These are phyloP conservation scores for Fusarium luffae DNA, from an alignment of 2,329 filamentous ascomycete species.

Conservation along the genomic window DNA sequence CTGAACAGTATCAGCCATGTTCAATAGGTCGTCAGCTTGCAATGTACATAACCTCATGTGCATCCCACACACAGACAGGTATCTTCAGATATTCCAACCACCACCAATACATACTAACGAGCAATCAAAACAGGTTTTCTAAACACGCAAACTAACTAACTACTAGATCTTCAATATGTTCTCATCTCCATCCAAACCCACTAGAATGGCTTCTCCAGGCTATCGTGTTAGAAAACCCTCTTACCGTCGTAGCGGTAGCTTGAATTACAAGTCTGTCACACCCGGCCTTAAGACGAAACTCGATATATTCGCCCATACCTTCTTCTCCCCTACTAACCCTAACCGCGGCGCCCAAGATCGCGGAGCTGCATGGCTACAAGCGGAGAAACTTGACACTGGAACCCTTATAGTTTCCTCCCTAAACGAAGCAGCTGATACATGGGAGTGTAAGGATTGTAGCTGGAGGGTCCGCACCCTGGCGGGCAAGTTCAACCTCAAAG, in stretches of 20 bases:
- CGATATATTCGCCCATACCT: conserved; percentile 3
- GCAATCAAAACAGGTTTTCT: neutral
- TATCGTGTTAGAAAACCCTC: neutral
- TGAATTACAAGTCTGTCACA: neutral
- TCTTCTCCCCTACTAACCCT: neutral
- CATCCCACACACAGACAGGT: no score
- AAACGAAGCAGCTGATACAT: conserved; percentile 6
- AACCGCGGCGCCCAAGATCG: neutral
- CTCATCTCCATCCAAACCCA: neutral
- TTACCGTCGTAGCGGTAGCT: neutral
- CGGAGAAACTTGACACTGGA: conserved; percentile 5
- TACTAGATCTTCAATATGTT: neutral
- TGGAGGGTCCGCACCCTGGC: conserved; percentile 10
- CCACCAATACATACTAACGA: neutral
- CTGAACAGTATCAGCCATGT: neutral
- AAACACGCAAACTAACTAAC: neutral
- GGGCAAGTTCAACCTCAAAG: neutral
- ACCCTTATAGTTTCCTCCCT: neutral
- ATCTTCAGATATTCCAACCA: neutral
- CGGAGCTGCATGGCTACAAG: neutral
- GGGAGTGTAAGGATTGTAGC: conserved; percentile 17
- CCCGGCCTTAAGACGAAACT: neutral
- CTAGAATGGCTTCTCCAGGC: neutral
- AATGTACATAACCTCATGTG: neutral
- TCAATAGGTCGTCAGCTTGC: neutral